A percentile compares a stretch with the other conserved stretches of the same genome.
phyloP scores from a whole-genome alignment of 345 rosid species.

The Litchi chinensis region DNA sequence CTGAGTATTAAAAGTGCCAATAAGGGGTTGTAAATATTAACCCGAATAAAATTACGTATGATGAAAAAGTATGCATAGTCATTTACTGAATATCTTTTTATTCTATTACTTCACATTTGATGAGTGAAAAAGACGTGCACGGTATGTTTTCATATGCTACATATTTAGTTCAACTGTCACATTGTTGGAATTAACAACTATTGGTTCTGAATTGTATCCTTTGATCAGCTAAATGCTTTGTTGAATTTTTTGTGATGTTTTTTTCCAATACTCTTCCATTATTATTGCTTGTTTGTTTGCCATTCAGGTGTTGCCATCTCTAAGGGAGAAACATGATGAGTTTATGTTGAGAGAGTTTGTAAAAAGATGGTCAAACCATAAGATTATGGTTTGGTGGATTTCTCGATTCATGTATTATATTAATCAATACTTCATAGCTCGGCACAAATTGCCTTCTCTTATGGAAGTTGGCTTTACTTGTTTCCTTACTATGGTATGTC shows the following conservation, averaged over 20 bases:
- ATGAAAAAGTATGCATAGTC: too few relatives aligned
- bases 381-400: slow-evolving; percentile 59
- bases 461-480: slow-evolving; percentile 57
- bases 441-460: slow-evolving; percentile 49
- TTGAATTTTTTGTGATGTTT: neutral
- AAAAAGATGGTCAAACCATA: slow-evolving; percentile 60
- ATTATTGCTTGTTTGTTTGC: neutral
- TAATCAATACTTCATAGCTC: slow-evolving; percentile 54
- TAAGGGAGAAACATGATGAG: slow-evolving; percentile 63
- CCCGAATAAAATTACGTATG: neutral
- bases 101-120: too few relatives aligned
- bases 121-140: too few relatives aligned
- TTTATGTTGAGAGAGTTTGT: slow-evolving; percentile 61
- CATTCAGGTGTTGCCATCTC: slow-evolving; percentile 49
- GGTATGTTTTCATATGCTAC: too few relatives aligned
- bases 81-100: too few relatives aligned
- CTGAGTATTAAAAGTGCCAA: neutral
- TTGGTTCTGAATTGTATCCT: neutral
- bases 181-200: neutral
- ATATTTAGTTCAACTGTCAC: neutral
- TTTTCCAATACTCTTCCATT: neutral
- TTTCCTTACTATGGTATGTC: slow-evolving; percentile 58
- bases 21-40: neutral
- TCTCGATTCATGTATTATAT: slow-evolving; percentile 57
- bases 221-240: neutral